Conservation (phyloP, 192 early-diverging fungal species). For the Coemansia sp. region DNA sequence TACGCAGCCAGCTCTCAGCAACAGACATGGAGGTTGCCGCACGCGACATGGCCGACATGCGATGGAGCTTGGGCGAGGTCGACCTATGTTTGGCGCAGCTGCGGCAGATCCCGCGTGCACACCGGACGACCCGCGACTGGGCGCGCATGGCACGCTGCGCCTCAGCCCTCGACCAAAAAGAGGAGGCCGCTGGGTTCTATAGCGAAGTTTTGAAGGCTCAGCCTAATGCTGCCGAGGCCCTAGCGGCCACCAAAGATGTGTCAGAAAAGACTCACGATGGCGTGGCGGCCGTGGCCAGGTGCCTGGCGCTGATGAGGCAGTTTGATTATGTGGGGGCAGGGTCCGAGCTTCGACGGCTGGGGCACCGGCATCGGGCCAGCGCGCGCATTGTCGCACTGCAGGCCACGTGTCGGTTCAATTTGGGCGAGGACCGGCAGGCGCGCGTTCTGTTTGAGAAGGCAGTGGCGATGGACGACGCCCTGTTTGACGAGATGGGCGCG, state of each 20-base stretch:
- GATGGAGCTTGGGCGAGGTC: conserved; percentile 42
- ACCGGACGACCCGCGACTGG: conserved; percentile 27
- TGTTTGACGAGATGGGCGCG: conserved; percentile 40
- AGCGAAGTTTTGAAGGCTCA: conserved; percentile 29
- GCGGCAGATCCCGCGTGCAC: conserved; percentile 44
- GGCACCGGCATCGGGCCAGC: conserved; percentile 19
- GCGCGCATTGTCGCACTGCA: conserved; percentile 37
- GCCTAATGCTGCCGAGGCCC: conserved; percentile 45
- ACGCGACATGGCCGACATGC: conserved; percentile 38
- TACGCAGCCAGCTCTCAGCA: conserved; percentile 21
- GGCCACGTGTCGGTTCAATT: conserved; percentile 41
- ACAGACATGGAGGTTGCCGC: conserved; percentile 38
- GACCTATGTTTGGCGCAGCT: conserved; percentile 54
- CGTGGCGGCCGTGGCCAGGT: conserved; percentile 24
- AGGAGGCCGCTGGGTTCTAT: conserved; percentile 32
- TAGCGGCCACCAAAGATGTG: not conserved
- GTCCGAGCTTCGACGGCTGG: conserved; percentile 21
- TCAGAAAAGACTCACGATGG: conserved; percentile 11
- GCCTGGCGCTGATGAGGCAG: conserved; percentile 20
- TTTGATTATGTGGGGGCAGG: conserved; percentile 32
- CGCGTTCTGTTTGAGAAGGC: conserved; percentile 34
- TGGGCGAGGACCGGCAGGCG: conserved; percentile 21
- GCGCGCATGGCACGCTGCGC: conserved; percentile 50
- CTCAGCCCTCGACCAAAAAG: conserved; percentile 16
- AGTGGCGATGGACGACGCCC: conserved; percentile 16